Conservation (phyloP, 257 asterid species). For the Rehmannia glutinosa region DNA sequence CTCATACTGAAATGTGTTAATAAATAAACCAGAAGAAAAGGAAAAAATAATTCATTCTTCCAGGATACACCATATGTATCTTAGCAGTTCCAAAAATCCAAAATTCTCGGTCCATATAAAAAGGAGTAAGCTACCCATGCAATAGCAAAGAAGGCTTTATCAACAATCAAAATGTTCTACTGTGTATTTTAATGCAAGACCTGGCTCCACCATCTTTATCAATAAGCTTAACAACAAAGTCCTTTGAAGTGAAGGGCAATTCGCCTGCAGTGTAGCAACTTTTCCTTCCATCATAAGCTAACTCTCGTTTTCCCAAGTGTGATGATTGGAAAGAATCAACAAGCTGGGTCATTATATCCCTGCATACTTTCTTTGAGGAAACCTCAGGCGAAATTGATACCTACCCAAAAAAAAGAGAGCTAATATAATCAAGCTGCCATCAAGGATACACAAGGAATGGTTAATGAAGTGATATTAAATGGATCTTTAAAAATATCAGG, state of each 20-base stretch:
- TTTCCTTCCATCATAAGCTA: constrained; percentile 80
- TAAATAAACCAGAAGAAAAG: not conserved
- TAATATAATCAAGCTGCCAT: not conserved
- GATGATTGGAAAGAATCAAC: constrained; percentile 21
- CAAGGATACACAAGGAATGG: not conserved
- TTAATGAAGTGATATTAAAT: not conserved
- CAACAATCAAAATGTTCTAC: not conserved
- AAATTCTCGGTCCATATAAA: too few relatives aligned
- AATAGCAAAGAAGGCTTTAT: not conserved
- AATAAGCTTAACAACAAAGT: constrained; percentile 44
- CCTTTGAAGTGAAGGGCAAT: constrained; percentile 62
- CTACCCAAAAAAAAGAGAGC: constrained; percentile 25
- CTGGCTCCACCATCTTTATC: constrained; percentile 28
- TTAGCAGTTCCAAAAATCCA: too few relatives aligned
- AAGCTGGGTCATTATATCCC: constrained; percentile 36
- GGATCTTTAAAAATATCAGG: too few relatives aligned
- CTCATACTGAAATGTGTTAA: not conserved
- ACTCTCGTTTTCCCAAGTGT: constrained; percentile 33
- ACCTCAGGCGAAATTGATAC: constrained; percentile 70
- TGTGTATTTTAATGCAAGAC: constrained; percentile 11
- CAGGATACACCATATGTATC: not conserved
- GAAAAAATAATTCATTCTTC: too few relatives aligned
- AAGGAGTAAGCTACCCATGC: too few relatives aligned
- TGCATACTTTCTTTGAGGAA: constrained; percentile 45
- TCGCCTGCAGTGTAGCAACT: constrained; percentile 65